A percentile compares a stretch with the other conserved stretches of the same genome.
Conservation (phyloP, 192 early-diverging fungal genomes). For the Coemansia sp. region DNA sequence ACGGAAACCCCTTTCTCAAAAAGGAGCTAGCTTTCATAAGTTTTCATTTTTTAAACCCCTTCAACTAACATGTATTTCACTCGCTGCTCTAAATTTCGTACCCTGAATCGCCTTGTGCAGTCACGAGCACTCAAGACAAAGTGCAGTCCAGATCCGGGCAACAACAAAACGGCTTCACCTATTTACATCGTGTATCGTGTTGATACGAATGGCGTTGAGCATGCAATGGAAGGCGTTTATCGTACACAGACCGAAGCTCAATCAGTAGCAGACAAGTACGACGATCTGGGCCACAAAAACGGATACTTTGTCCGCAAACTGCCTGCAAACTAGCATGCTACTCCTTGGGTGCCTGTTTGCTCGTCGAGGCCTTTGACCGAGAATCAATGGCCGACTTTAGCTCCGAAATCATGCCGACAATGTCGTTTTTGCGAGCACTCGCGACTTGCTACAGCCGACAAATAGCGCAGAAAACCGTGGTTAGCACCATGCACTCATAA, state of each 20-base stretch:
- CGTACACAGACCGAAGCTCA: slow-evolving; percentile 10
- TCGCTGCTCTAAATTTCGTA: not conserved
- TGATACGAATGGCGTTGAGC: slow-evolving; percentile 39
- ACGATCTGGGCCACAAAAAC: slow-evolving; percentile 34
- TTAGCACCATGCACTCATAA: not conserved
- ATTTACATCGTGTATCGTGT: slow-evolving; percentile 19
- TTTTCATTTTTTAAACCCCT: too few species aligned
- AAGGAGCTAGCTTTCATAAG: too few species aligned
- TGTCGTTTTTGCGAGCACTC: slow-evolving; percentile 12
- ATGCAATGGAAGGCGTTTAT: slow-evolving; percentile 16
- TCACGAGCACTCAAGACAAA: not conserved
- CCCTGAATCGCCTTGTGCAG: not conserved
- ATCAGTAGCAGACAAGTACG: slow-evolving; percentile 15
- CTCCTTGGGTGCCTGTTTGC: not conserved
- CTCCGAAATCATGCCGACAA: slow-evolving; percentile 36
- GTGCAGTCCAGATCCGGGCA: not conserved
- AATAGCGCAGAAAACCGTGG: not conserved
- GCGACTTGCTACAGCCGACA: slow-evolving; percentile 15
- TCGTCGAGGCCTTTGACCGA: slow-evolving; percentile 4
- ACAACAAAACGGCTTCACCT: not conserved
- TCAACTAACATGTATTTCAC: not conserved
- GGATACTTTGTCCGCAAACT: slow-evolving; percentile 28
- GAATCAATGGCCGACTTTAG: slow-evolving; percentile 34
- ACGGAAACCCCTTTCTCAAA: too few species aligned
- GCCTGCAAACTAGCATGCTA: not conserved